Conservation (phyloP, 2,329 filamentous ascomycete genomes). For the Claviceps pusilla region DNA sequence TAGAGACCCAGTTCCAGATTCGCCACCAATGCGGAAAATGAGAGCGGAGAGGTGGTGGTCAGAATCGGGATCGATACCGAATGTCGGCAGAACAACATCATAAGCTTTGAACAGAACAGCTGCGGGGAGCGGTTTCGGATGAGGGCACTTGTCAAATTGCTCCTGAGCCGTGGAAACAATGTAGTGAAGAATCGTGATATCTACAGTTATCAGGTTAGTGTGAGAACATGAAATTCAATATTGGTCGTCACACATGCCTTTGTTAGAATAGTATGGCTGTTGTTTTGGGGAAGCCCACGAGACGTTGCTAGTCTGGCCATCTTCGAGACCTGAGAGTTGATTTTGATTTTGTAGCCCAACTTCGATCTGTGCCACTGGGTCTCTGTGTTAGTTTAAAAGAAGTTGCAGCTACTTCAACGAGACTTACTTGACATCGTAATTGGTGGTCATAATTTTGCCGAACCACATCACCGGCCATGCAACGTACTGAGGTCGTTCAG, state of each 20-base stretch:
- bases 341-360: background rate
- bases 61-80: constrained; percentile 56
- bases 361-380: constrained; percentile 13
- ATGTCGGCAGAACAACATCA: constrained; percentile 54
- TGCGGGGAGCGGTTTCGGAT: constrained; percentile 52
- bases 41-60: constrained; percentile 65
- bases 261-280: constrained; percentile 41
- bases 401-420: background rate
- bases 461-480: background rate
- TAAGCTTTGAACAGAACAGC: constrained; percentile 72
- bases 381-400: background rate
- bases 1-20: constrained; percentile 41
- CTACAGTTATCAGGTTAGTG: constrained; percentile 26
- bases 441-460: background rate
- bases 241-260: constrained; percentile 28
- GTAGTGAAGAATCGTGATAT: constrained; percentile 63
- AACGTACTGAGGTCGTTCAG: too few species aligned
- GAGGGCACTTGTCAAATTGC: constrained; percentile 39
- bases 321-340: background rate
- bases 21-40: constrained; percentile 62
- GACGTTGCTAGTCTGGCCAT: constrained; percentile 2
- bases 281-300: constrained; percentile 1
- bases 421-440: constrained; percentile 2
- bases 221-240: background rate
- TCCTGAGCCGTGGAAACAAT: constrained; percentile 60